Evolutionary conservation across 2,329 filamentous ascomycete genomes (phyloP), one percentile per base, ranked within the genome.

Genomic region (Aspergillus chevalieri): DNA sequence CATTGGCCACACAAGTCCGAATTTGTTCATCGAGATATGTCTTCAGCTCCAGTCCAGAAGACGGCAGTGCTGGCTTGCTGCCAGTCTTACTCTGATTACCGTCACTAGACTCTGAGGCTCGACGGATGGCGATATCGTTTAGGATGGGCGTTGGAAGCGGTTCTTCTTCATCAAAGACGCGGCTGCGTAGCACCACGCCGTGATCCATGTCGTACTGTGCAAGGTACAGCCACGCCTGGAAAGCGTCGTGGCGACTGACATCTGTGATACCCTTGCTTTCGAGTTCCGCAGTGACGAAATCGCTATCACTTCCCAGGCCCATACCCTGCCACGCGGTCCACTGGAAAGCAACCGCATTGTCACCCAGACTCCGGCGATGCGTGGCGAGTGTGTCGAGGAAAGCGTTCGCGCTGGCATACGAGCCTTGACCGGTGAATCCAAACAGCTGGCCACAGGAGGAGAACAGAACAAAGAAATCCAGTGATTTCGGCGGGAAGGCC

Each of bases 301-400:
- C 68, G 0, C 66, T 64, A 43, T 58, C 56, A 6, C 61, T 60
- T 0, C 64, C 69, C 61, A 76, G 64, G 2, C 73, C 73, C 24
- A 74, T 50, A 0, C 66, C 68, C 0, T 64, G 61, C 74, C 74
- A 76, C 1, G 58, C 60, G 2, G 71, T 75, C 68, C 67, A 76
- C 47, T 72, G 68, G 47, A 77, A 64, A 0, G 72, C 65, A 14
- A 74, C 54, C 1, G 69, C 44, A 46, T 74, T 74, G 52, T 74
- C 71, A 4, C 72, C 72, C 14, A 55, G 57, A 2, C 17, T 30
- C 1, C 69, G 58, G 2, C 64, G 51, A 48, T 65, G 54, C 9
- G 52, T 49, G 6, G 67, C 65, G 17, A 70, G 49, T 1, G 54
- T 52, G 44, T 70, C 67, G 2, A 69, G 56, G 57, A 70, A 70